Evolutionary conservation across 805 yeast genomes (phyloP), one percentile per base, ranked within the genome.

Genomic region (Teunomyces stri): DNA sequence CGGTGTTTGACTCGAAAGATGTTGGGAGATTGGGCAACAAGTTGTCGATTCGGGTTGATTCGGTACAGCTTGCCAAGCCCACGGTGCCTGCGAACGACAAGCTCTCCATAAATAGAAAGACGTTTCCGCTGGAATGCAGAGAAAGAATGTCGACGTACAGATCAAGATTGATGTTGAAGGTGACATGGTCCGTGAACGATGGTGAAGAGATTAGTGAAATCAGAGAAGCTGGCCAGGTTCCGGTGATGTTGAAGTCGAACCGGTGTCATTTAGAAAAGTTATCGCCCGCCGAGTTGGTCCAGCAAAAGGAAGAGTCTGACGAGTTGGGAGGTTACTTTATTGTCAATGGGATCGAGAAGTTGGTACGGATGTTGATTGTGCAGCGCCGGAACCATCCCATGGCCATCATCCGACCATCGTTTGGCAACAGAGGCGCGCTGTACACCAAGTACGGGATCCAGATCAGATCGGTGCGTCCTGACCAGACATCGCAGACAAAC

Each of bases 371-470:
- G 98, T 81, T 94, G 67, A 89, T 94, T 74, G 97, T 94, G 15
- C 99, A 92, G 72, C 85, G 98, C 68, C 81, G 99, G 69, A 94
- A 94, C 66, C 97, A 91, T 64, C 96, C 98, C 20, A 89, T 94
- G 97, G 98, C 98, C 10, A 82, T 94, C 59, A 85, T 90, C 50
- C 89, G 99, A 73, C 95, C 96, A 29, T 87, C 96, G 9, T 94
- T 92, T 62, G 85, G 85, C 43, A 90, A 90, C 72, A 85, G 99
- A 78, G 99, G 99, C 61, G 86, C 92, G 5, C 70, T 89, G 6
- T 94, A 94, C 70, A 75, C 96, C 35, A 82, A 84, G 50, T 94
- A 70, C 57, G 99, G 99, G 84, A 82, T 94, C 51, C 97, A 91
- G 73, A 86, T 94, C 51, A 82, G 99, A 72, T 82, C 86, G 51